Evolutionary conservation across 176 grass and related monocot genomes (phyloP).

Genomic region (Carex cristatella): DNA sequence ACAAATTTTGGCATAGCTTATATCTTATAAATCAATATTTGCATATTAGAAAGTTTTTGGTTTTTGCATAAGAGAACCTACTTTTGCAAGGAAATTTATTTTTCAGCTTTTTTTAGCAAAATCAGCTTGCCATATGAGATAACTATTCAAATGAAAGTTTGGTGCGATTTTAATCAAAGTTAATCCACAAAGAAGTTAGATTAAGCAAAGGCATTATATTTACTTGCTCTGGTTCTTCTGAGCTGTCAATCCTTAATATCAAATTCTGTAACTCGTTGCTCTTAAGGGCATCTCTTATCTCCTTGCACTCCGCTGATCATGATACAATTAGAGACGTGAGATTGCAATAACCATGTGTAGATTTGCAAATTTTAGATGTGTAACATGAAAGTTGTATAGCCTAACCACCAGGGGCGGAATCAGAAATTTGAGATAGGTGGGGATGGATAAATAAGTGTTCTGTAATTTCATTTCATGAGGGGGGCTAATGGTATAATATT

Average conservation of each 20-base stretch:
- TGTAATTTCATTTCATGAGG: no score
- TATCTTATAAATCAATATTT: background rate
- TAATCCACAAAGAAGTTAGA: background rate
- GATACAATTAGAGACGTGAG: background rate
- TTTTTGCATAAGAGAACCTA: background rate
- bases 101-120: background rate
- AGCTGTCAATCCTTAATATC: slow-evolving; percentile 53
- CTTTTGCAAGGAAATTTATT: background rate
- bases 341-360: background rate
- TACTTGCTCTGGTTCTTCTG: slow-evolving; percentile 67
- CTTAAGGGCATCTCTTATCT: slow-evolving; percentile 52
- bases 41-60: background rate
- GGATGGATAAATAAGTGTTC: no score
- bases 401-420: background rate
- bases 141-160: background rate
- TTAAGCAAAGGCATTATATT: slow-evolving; percentile 1
- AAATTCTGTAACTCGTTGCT: slow-evolving; percentile 45
- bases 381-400: background rate
- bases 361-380: background rate
- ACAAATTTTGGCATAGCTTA: background rate
- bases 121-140: background rate
- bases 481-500: no score
- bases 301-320: slow-evolving; percentile 40
- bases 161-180: background rate
- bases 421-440: no score